Evolutionary conservation across 129 eudicot species (phyloP).

Genomic region (Arctium minus): DNA sequence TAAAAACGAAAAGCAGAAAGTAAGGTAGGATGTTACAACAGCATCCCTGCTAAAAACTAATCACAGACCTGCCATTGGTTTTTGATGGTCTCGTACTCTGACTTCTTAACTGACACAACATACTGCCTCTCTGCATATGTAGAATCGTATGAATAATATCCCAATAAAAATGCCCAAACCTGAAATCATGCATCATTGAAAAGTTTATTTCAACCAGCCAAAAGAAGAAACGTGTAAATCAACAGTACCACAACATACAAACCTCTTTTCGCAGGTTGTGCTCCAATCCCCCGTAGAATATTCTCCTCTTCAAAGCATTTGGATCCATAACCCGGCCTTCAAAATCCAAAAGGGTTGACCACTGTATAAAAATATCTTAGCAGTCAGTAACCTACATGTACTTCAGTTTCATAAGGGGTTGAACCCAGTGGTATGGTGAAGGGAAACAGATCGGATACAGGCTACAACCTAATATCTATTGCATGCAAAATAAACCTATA

Average conservation of each 20-base stretch:
- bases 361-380: conserved; percentile 48
- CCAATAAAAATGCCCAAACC: conserved; percentile 89
- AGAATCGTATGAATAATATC: conserved; percentile 65
- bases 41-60: not conserved
- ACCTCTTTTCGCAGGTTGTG: conserved; percentile 88
- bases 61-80: conserved; percentile 90
- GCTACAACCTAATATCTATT: not conserved
- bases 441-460: not conserved
- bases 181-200: conserved; percentile 20
- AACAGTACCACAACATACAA: conserved; percentile 7
- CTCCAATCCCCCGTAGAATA: conserved; percentile 91
- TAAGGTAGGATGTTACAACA: not conserved
- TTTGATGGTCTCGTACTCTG: conserved; percentile 79
- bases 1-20: not conserved
- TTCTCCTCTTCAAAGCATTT: conserved; percentile 68
- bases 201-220: not conserved
- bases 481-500: not conserved
- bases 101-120: conserved; percentile 54
- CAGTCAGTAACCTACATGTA: not conserved
- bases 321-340: conserved; percentile 82
- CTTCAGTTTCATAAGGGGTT: not conserved
- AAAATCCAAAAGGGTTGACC: conserved; percentile 72
- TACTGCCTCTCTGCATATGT: conserved; percentile 91
- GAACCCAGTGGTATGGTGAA: not conserved
- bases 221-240: not conserved